These are phyloP conservation scores for Danielia reshetovae DNA, from an alignment of 805 yeast species.

Conservation along the genomic window DNA sequence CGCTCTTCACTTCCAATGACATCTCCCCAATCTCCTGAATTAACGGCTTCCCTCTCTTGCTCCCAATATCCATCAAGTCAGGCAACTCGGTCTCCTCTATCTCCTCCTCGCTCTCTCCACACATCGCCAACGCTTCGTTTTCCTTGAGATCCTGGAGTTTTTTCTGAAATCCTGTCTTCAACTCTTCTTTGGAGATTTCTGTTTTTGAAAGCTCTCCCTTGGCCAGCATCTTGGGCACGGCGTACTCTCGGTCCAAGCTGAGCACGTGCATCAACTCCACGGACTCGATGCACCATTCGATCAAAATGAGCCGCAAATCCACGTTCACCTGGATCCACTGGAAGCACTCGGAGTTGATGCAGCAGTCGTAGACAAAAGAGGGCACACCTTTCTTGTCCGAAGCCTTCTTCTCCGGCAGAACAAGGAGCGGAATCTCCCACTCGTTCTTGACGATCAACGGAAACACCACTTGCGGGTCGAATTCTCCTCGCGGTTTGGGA, in stretches of 20 bases:
- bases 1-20: too few species aligned
- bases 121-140: conserved; percentile 39
- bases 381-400: conserved; percentile 66
- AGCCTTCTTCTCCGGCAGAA: conserved; percentile 53
- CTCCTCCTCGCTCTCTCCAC: conserved; percentile 30
- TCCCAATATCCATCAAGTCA: conserved; percentile 24
- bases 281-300: conserved; percentile 83
- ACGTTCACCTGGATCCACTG: conserved; percentile 55
- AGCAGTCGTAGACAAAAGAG: conserved; percentile 74
- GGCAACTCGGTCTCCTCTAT: conserved; percentile 23
- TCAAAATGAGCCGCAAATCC: conserved; percentile 59
- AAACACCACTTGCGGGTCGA: conserved; percentile 55
- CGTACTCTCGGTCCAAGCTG: conserved; percentile 57
- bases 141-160: conserved; percentile 31
- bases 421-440: conserved; percentile 84
- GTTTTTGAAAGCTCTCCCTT: conserved; percentile 60
- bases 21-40: conserved; percentile 52
- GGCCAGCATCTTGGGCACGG: conserved; percentile 65
- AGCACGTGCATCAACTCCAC: conserved; percentile 53
- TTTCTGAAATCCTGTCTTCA: conserved; percentile 35
- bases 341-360: conserved; percentile 61
- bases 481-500: conserved; percentile 55
- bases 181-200: conserved; percentile 41
- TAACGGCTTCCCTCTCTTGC: conserved; percentile 34
- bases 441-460: conserved; percentile 62